Base-by-base conservation (phyloP, 2,329 filamentous ascomycete species). In the Verticillium isaacii region DNA sequence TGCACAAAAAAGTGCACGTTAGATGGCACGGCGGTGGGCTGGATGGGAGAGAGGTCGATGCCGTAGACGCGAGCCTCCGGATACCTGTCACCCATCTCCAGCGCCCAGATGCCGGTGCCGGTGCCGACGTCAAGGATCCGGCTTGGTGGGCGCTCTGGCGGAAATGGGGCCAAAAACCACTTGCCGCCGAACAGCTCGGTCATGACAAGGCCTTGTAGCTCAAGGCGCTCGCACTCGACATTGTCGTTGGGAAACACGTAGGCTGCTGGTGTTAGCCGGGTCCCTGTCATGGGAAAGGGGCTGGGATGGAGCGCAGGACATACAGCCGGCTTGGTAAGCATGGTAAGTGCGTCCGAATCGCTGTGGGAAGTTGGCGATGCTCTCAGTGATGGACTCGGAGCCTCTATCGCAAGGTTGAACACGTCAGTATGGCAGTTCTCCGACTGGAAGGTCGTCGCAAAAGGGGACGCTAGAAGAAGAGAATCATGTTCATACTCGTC, bases 1-100 rank as follows among this genome's bases (percentile, higher is more conserved):
- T 92, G 89, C 56, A 93, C 82, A 63, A 86, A 86, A 66, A 93
- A 93, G 64, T 86, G 84, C 15, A 92, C 88, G 65, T 93, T 93
- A 19, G 84, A 82, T 0, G 90, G 89, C 1, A 92, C 87, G 57
- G 83, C 78, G 5, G 76, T 76, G 2, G 88, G 87, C 68, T 91
- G 88, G 32, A 90, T 86, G 1, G 88, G 87, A 1, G 87, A 89
- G 6, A 91, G 78, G 68, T 91, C 88, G 9, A 85, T 89, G 36
- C 86, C 88, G 57, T 82, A 80, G 34, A 91, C 79, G 63, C 81
- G 74, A 12, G 87, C 76, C 4, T 80, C 69, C 14, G 87, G 87
- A 63, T 87, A 89, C 57, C 77, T 69, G 66, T 87, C 84, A 67
- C 85, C 86, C 77, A 91, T 83, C 68, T 89, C 84, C 62, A 91